A percentile compares a stretch with the other conserved stretches of the same genome.
Conservation (phyloP, 495 filamentous ascomycete genomes). For the Hypoxylon lienhwacheense region DNA sequence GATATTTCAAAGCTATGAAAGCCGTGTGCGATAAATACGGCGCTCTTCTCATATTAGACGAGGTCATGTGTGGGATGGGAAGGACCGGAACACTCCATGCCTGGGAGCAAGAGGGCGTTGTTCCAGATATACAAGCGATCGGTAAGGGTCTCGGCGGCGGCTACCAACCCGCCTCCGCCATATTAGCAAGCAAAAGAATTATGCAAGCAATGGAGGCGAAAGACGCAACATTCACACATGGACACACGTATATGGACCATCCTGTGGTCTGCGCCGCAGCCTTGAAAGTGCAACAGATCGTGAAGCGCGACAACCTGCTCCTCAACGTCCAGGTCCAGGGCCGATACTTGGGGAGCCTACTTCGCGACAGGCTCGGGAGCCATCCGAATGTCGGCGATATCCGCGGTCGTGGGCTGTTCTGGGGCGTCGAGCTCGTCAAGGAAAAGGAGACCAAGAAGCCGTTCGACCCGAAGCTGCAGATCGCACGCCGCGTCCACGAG, state of each 20-base stretch:
- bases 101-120: slow-evolving; percentile 64
- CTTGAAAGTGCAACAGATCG: slow-evolving; percentile 61
- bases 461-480: slow-evolving; percentile 47
- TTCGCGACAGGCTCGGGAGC: slow-evolving; percentile 47
- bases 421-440: slow-evolving; percentile 62
- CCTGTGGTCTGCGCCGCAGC: slow-evolving; percentile 62
- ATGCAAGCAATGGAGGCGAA: slow-evolving; percentile 49
- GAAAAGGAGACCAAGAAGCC: slow-evolving; percentile 51
- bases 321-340: slow-evolving; percentile 58
- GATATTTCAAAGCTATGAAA: slow-evolving; percentile 71
- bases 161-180: slow-evolving; percentile 58
- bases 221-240: slow-evolving; percentile 54
- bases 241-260: slow-evolving; percentile 66
- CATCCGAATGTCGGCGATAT: slow-evolving; percentile 66
- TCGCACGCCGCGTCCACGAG: slow-evolving; percentile 56
- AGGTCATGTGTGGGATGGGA: slow-evolving; percentile 81
- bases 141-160: slow-evolving; percentile 65
- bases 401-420: slow-evolving; percentile 65
- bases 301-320: slow-evolving; percentile 57
- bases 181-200: slow-evolving; percentile 57
- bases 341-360: slow-evolving; percentile 46
- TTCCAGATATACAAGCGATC: slow-evolving; percentile 58
- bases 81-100: slow-evolving; percentile 67
- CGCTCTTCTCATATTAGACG: slow-evolving; percentile 74
- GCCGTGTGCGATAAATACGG: slow-evolving; percentile 70